These are phyloP conservation scores for Pseudotsuga menziesii DNA, from an alignment of 75 land plant species.

Conservation along the genomic window DNA sequence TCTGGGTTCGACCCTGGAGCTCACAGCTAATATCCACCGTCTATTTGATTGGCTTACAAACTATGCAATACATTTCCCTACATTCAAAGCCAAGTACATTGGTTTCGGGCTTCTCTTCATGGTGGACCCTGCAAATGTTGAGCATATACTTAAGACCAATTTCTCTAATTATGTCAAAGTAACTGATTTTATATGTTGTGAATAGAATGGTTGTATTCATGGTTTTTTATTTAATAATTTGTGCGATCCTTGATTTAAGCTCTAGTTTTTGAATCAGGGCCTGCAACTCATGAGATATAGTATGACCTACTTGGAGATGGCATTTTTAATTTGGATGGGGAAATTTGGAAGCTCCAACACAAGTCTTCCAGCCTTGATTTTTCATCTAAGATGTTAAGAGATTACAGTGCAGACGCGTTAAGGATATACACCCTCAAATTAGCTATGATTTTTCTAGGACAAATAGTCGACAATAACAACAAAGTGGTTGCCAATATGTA, in stretches of 20 bases:
- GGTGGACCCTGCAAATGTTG: slow-evolving; percentile 14
- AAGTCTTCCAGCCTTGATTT: slow-evolving; percentile 31
- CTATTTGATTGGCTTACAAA: slow-evolving; percentile 4
- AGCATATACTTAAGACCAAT: slow-evolving; percentile 27
- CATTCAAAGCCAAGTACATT: neutral
- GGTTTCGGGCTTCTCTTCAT: slow-evolving; percentile 1
- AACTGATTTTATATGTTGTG: neutral
- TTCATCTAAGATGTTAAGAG: slow-evolving; percentile 20
- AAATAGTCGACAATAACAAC: too few relatives aligned
- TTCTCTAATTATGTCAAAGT: slow-evolving; percentile 21
- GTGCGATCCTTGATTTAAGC: too few relatives aligned
- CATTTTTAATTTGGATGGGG: too few relatives aligned
- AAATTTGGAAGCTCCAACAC: slow-evolving; percentile 26
- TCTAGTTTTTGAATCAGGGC: neutral
- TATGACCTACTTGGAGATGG: slow-evolving; percentile 20
- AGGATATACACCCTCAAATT: slow-evolving; percentile 6
- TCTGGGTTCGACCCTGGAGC: neutral
- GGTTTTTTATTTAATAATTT: too few relatives aligned
- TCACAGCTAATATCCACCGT: slow-evolving; percentile 1
- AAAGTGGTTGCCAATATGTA: too few relatives aligned
- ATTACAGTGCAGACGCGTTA: slow-evolving; percentile 7
- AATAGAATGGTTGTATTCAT: too few relatives aligned
- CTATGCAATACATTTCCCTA: neutral
- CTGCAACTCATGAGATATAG: neutral
- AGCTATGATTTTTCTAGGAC: neutral